Base-by-base conservation (phyloP, 257 asterid species). In the Ocimum tenuiflorum region DNA sequence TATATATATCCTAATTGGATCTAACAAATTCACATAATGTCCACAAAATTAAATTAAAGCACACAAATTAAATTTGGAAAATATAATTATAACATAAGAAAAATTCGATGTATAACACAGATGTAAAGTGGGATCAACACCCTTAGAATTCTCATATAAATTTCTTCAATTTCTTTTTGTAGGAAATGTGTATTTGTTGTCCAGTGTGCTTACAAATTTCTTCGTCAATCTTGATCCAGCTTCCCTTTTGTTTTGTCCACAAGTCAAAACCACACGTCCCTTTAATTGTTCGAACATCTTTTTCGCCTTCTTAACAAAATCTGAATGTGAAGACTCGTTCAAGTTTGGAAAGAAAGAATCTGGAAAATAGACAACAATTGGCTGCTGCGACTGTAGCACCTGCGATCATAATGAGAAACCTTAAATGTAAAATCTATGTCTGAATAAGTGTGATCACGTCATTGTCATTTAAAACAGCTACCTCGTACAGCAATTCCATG, bases 401-500 rank as follows among this genome's bases (percentile, higher is more conserved):
- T 63, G 53, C 10, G 2, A 4, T 2, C 19, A 55, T 63, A 7
- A 54, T 46, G 24, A 6, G 8, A 36, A 53, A 12, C 53, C 29
- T 50, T 61, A 56, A 47, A 64, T 63, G 38, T 33, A 46, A 9
- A 35, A 52, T 1, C 3, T 27, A 13, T 11, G 4, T 12, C 14
- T 53, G 56, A 12, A 53, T 31, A 31, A 7, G 45, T 1, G n/a
- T 8, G 18, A 23, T 5, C 0, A 56, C 8, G 13, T 8, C 60
- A 68, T 23, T 56, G 45, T 53, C 73, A 57, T 56, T 19, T 27
- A 60, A 55, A 49, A 54, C 8, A 3, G 24, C 49, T 60, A 86
- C 95, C 87, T 86, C 87, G 66, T 72, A 62, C 23, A 86, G 86
- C 48, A 86, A 86, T 77, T 82, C 86, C 88, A 84, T 75, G n/a